Percentiles rank a stretch among this genome's conserved stretches.
phyloP scores from a whole-genome alignment of 495 filamentous ascomycete genomes.

The Pyrenopolyporus hunteri region DNA sequence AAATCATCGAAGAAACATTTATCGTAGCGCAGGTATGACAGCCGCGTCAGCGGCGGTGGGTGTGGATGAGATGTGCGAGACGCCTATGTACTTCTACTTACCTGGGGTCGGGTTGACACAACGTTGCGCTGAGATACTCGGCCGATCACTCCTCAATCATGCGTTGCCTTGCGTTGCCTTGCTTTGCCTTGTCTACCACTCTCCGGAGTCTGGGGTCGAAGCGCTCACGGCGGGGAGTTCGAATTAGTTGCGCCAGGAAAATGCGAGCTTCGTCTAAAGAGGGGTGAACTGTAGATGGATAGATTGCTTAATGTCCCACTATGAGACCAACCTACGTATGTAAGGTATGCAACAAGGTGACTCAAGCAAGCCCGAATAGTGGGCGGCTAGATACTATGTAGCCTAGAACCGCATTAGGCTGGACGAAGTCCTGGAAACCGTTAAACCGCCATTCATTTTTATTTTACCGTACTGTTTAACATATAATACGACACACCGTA shows the following conservation, averaged over 20 bases:
- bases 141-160: neutral
- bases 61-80: conserved; percentile 16
- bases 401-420: too few species aligned
- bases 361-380: too few species aligned
- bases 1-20: conserved; percentile 9
- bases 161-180: neutral
- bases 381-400: too few species aligned
- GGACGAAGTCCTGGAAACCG: too few species aligned
- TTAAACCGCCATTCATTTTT: too few species aligned
- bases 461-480: too few species aligned
- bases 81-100: too few species aligned
- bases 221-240: conserved; percentile 30
- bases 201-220: neutral
- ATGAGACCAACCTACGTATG: neutral
- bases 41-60: conserved; percentile 32
- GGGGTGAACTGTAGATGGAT: neutral
- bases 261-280: conserved; percentile 8
- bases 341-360: too few species aligned
- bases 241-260: neutral
- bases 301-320: conserved; percentile 4
- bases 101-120: neutral
- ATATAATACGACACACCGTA: too few species aligned
- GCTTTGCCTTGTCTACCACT: neutral
- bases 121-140: conserved; percentile 4
- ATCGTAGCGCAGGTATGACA: conserved; percentile 24